Evolutionary conservation across 805 yeast genomes (phyloP).

Genomic region (Brettanomyces bruxellensis): DNA sequence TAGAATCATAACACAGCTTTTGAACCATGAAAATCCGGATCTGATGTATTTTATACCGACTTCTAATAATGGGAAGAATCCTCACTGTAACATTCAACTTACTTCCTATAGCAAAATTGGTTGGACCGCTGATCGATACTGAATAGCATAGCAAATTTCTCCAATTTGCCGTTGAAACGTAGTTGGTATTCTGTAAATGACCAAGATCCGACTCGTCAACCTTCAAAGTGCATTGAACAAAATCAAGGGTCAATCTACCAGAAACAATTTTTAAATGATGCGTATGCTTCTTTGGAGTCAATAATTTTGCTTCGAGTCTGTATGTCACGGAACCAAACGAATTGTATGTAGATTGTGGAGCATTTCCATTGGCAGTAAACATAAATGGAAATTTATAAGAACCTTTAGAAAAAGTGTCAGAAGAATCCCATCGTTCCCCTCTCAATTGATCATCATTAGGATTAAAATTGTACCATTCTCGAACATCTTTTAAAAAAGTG

Average conservation of each 20-base stretch:
- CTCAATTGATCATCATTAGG: background rate
- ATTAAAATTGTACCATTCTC: background rate
- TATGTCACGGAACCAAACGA: constrained; percentile 14
- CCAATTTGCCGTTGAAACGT: constrained; percentile 24
- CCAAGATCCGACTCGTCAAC: constrained; percentile 1
- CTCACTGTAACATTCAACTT: constrained; percentile 10
- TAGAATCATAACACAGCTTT: constrained; percentile 10
- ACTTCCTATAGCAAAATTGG: constrained; percentile 11
- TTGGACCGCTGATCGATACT: constrained; percentile 11
- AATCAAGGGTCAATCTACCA: constrained; percentile 3
- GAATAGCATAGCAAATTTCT: constrained; percentile 21
- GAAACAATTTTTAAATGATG: background rate
- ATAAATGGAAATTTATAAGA: constrained; percentile 19
- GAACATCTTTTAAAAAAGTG: constrained; percentile 1
- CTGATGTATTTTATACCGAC: constrained; percentile 12
- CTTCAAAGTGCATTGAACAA: constrained; percentile 10
- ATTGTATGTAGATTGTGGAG: constrained; percentile 18
- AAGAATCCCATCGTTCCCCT: background rate
- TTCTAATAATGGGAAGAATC: constrained; percentile 16
- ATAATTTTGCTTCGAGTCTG: constrained; percentile 8
- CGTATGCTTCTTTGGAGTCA: background rate
- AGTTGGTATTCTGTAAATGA: constrained; percentile 5
- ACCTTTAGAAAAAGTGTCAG: constrained; percentile 11
- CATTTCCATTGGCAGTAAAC: constrained; percentile 14
- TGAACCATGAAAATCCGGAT: constrained; percentile 18